Conservation (phyloP, 2,329 filamentous ascomycete species). For the Diaporthe ilicicola region DNA sequence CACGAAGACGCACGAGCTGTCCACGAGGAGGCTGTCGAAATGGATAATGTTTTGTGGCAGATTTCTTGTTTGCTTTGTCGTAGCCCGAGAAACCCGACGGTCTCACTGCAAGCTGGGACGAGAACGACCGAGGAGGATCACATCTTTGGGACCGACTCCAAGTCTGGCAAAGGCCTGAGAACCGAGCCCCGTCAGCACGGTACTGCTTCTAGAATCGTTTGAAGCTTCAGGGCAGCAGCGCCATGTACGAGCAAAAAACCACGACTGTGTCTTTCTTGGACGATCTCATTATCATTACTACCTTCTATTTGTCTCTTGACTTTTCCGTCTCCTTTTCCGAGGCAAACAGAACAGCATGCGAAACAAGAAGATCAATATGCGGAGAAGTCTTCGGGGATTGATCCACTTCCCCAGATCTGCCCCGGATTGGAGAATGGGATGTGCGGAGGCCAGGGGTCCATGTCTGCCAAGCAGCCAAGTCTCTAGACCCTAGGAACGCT, state of each 20-base stretch:
- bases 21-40: not conserved
- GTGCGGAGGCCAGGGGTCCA: conserved; percentile 15
- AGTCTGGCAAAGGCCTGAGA: not conserved
- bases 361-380: not conserved
- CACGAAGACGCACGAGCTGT: not conserved
- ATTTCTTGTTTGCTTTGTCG: not conserved
- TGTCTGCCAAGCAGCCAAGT: conserved; percentile 22
- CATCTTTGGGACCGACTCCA: conserved; percentile 5
- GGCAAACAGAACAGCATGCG: not conserved
- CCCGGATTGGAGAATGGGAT: conserved; percentile 15
- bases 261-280: not conserved
- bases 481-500: not conserved
- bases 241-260: not conserved
- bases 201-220: not conserved
- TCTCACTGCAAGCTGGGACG: not conserved
- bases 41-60: not conserved
- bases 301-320: conserved; percentile 13
- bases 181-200: not conserved
- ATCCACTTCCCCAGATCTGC: conserved; percentile 24
- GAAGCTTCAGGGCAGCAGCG: not conserved
- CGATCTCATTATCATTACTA: not conserved
- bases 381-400: not conserved
- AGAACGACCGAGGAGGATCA: conserved; percentile 7
- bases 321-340: conserved; percentile 20
- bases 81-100: not conserved